These are phyloP conservation scores for Salinomyces thailandicus DNA, from an alignment of 2,329 filamentous ascomycete genomes.

Conservation along the genomic window DNA sequence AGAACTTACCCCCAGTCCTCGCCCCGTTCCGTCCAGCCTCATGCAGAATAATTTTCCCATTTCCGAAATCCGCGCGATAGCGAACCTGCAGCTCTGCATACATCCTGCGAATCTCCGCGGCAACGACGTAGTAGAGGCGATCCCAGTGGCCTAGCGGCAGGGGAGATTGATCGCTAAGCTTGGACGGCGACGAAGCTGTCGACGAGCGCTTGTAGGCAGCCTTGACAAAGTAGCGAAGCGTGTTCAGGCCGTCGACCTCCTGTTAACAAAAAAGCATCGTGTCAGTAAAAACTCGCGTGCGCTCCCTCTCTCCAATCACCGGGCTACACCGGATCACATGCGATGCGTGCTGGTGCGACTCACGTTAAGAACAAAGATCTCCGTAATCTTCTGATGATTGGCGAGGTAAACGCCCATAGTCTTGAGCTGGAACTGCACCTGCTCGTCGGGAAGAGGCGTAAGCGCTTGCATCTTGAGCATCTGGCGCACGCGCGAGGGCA, in stretches of 20 bases:
- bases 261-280: no score
- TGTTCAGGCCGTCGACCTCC: no score
- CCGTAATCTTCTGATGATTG: slow-evolving; percentile 7
- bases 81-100: slow-evolving; percentile 10
- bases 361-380: no score
- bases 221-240: no score
- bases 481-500: slow-evolving; percentile 1
- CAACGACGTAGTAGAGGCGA: slow-evolving; percentile 12
- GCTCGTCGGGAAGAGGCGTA: not conserved
- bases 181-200: no score
- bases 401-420: slow-evolving; percentile 1
- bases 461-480: not conserved
- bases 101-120: slow-evolving; percentile 12
- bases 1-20: not conserved
- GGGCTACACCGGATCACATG: no score
- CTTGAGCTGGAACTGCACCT: slow-evolving; percentile 4
- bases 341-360: no score
- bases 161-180: not conserved
- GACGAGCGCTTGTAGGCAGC: no score
- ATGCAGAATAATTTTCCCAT: slow-evolving; percentile 10
- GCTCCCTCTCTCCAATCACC: no score
- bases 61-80: slow-evolving; percentile 7
- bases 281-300: no score
- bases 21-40: slow-evolving; percentile 6
- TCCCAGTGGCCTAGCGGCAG: slow-evolving; percentile 12